Evolutionary conservation across 306 rosid species (phyloP), one percentile per base, ranked within the genome.

Genomic region (Castanopsis chinensis): DNA sequence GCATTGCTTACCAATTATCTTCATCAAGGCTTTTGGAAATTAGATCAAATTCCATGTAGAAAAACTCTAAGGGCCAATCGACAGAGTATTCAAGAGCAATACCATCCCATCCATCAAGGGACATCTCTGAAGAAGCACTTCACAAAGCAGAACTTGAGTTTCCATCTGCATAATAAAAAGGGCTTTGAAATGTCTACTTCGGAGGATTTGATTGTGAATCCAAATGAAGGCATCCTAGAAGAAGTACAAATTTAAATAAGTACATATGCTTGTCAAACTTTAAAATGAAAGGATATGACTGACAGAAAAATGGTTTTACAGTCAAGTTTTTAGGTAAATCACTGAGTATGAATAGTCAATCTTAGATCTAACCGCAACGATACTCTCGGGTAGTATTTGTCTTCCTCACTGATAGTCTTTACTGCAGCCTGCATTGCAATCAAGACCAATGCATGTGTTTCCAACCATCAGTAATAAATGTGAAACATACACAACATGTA

Each of bases 31-130:
- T n/a, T n/a, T n/a, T n/a, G n/a, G n/a, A n/a, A n/a, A n/a, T n/a
- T n/a, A n/a, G n/a, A n/a, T n/a, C n/a, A n/a, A n/a, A n/a, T n/a
- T n/a, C n/a, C n/a, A n/a, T n/a, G n/a, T n/a, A 95, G 85, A 95
- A 93, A 90, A 95, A 89, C 83, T 95, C 98, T 81, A 93, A 85
- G 65, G 99, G 99, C 98, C 99, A 95, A 90, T 93, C 98, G 82
- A 95, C 87, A 27, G 92, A 87, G 89, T 95, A 95, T 87, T 90
- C 97, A 61, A 95, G 97, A 69, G 98, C 91, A 81, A 95, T 92
- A 64, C 96, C 91, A 89, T 95, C 97, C 99, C 99, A 95, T 67
- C 99, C 93, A 82, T 93, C 98, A 72, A 89, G 84, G 71, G 89
- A 85, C 85, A 85, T 78, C 78, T 95, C 96, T 73, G 93, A 84